These are phyloP conservation scores for Penicillium sp. DNA, from an alignment of 2,329 filamentous ascomycete species.

Conservation along the genomic window DNA sequence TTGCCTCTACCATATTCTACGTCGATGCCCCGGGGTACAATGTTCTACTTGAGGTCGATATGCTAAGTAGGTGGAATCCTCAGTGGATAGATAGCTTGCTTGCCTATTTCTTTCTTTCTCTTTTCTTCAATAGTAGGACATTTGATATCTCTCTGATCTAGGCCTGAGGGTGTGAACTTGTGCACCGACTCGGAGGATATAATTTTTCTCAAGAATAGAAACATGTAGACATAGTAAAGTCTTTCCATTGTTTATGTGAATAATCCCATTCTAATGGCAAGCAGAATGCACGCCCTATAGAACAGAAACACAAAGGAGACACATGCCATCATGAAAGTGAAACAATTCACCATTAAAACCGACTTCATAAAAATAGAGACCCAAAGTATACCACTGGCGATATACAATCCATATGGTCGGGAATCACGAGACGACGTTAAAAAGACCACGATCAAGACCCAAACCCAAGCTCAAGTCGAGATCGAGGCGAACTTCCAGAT, in stretches of 20 bases:
- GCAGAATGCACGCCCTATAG: not conserved
- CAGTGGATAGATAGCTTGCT: not conserved
- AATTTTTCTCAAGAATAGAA: too few species aligned
- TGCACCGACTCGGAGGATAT: not conserved
- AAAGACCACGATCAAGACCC: not conserved
- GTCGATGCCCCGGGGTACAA: not conserved
- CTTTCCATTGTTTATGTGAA: not conserved
- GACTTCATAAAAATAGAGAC: not conserved
- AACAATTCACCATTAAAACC: not conserved
- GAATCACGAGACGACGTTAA: not conserved
- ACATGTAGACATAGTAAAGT: not conserved
- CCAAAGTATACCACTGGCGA: not conserved
- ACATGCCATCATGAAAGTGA: not conserved
- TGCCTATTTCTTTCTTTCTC: not conserved
- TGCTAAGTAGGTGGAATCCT: not conserved
- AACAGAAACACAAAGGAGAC: not conserved
- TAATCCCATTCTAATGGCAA: not conserved
- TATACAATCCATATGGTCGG: not conserved
- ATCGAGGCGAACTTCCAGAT: not conserved
- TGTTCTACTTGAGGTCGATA: not conserved
- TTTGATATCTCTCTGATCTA: not conserved
- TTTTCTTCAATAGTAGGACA: not conserved
- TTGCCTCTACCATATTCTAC: not conserved
- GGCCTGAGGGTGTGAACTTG: not conserved
- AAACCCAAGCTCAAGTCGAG: not conserved